A percentile compares a stretch with the other conserved stretches of the same genome.
These are phyloP conservation scores for Ustilago hordei DNA, from an alignment of 1,284 basidiomycete genomes.

Conservation along the genomic window DNA sequence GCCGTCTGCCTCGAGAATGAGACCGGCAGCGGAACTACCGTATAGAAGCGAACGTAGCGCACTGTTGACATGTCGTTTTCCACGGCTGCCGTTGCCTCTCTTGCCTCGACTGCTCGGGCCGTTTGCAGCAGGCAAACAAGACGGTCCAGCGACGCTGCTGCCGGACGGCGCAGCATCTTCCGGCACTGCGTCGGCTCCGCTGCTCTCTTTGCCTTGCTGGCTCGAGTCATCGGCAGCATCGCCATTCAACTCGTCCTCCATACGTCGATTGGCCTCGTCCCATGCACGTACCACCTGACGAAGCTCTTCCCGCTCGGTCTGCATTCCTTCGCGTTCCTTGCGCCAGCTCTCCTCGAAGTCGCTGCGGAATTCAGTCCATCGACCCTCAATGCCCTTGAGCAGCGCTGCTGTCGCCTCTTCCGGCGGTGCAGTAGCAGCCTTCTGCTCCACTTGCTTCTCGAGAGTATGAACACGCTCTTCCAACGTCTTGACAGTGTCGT, in stretches of 20 bases:
- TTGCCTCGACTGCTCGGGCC: conserved; percentile 20
- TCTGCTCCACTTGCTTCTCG: conserved; percentile 69
- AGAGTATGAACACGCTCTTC: conserved; percentile 74
- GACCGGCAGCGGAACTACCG: conserved; percentile 35
- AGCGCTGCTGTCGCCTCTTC: conserved; percentile 35
- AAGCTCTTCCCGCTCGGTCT: conserved; percentile 81
- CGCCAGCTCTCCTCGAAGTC: conserved; percentile 69
- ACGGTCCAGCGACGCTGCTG: conserved; percentile 9
- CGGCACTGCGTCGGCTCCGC: conserved; percentile 9
- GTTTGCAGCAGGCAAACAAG: conserved; percentile 1
- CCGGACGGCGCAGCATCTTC: conserved; percentile 8
- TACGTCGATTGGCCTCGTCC: conserved; percentile 75
- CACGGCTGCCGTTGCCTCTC: conserved; percentile 19
- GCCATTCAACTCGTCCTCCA: conserved; percentile 68
- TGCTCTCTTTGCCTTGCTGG: conserved; percentile 12
- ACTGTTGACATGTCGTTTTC: conserved; percentile 57
- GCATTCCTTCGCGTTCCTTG: conserved; percentile 83
- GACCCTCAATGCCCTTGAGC: conserved; percentile 76
- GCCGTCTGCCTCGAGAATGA: conserved; percentile 22
- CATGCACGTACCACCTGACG: conserved; percentile 82
- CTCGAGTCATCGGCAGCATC: conserved; percentile 15
- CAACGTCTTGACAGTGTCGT: conserved; percentile 80
- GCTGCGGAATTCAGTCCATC: conserved; percentile 76
- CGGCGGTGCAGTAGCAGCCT: conserved; percentile 22
- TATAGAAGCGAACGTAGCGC: conserved; percentile 54